Base-by-base conservation (phyloP, 2,329 filamentous ascomycete genomes). In the Calonectria pseudoreteaudii region DNA sequence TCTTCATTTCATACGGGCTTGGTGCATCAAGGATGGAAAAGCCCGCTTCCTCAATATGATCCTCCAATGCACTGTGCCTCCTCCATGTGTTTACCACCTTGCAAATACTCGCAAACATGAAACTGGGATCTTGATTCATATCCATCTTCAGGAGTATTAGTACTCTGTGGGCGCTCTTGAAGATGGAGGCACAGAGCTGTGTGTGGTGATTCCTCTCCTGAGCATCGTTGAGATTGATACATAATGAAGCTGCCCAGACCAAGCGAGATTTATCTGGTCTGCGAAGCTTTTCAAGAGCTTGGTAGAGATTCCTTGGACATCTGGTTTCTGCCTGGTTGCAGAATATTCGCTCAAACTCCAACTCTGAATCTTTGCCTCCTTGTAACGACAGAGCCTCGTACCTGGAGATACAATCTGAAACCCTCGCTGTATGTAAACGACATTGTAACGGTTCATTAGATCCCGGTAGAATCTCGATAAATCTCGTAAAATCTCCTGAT, bases 381-480 rank as follows among this genome's bases (percentile, higher is more conserved):
- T 67, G 28, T n/a, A 47, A 20, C 10, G 30, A 50, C 18, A 71
- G 52, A n/a, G 65, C 69, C 41, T 71, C 69, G 26, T 68, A 68
- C 64, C 50, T 60, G 41, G 66, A 28, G 13, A 1, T 8, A 18
- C 53, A 64, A n/a, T 70, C 67, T 3, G 53, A 70, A 50, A 64
- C n/a, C 13, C 20, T 34, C 18, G 56, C 53, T 16, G 28, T 62
- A 31, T 62, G 47, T 13, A 70, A 28, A 13, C 20, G 56, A 14
- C 31, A 70, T n/a, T 7, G 28, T 1, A 70, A 8, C 20, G 23
- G 56, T 13, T 28, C 44, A 23, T 70, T 23, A 18, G n/a, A 31
- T n/a, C 41, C 53, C 31, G 56, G 67, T 13, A 60, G 23, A 52
- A 70, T 64, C 52, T 70, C 67, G 2, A 70, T 34, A 4, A 70